phyloP scores from a whole-genome alignment of 2,329 filamentous ascomycete genomes.

The Neocatenulostroma microsporum region DNA sequence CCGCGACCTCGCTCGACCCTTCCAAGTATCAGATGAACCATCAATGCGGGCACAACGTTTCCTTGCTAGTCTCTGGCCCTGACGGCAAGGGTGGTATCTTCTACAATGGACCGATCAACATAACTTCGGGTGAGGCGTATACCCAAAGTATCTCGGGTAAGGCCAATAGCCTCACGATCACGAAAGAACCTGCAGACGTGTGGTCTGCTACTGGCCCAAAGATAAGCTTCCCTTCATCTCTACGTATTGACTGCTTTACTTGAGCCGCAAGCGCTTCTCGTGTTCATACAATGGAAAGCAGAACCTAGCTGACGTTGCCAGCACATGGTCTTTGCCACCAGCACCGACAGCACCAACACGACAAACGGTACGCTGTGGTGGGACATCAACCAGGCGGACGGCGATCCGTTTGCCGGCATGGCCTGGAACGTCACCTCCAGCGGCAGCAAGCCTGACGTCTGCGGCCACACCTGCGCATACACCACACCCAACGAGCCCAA shows the following conservation, averaged over 20 bases:
- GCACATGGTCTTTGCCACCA: too few species aligned
- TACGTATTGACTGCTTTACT: too few species aligned
- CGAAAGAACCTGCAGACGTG: conserved; percentile 18
- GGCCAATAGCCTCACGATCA: conserved; percentile 26
- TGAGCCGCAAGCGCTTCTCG: too few species aligned
- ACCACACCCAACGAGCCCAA: conserved; percentile 13
- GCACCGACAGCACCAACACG: conserved; percentile 20
- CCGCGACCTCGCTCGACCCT: conserved; percentile 5
- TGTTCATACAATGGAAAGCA: too few species aligned
- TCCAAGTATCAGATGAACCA: too few species aligned
- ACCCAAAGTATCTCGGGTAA: conserved; percentile 15
- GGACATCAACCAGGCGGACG: conserved; percentile 20
- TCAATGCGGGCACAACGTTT: too few species aligned
- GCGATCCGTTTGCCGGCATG: conserved; percentile 20
- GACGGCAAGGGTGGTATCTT: too few species aligned
- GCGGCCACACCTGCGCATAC: conserved; percentile 11
- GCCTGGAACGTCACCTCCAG: conserved; percentile 16
- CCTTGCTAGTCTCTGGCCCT: too few species aligned
- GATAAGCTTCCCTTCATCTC: conserved; percentile 21
- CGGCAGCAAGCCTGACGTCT: conserved; percentile 7
- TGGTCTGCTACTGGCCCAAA: conserved; percentile 19
- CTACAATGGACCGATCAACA: too few species aligned
- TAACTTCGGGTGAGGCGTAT: conserved; percentile 19
- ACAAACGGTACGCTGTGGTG: conserved; percentile 21
- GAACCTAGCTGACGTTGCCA: too few species aligned